Evolutionary conservation across 2,329 filamentous ascomycete genomes (phyloP).

Genomic region (Exophiala bonariae): DNA sequence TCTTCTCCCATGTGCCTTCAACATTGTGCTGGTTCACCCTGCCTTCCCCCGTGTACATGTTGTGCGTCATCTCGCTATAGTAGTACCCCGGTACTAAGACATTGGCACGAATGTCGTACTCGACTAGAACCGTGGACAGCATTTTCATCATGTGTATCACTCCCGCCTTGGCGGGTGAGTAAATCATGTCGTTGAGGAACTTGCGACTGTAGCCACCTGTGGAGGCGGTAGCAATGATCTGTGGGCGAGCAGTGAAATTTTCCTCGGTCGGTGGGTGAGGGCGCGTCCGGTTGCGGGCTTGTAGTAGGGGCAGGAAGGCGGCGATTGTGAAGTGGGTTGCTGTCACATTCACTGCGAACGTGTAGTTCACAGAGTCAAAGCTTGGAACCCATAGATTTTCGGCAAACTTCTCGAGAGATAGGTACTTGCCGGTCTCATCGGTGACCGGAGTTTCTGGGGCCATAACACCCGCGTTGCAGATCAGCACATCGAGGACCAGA

Average conservation of each 20-base stretch:
- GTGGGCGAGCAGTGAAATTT: slow-evolving; percentile 33
- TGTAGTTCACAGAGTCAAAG: slow-evolving; percentile 33
- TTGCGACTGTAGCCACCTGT: slow-evolving; percentile 40
- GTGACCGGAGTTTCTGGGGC: slow-evolving; percentile 35
- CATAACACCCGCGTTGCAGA: slow-evolving; percentile 37
- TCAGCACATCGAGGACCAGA: slow-evolving; percentile 38
- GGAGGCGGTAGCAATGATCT: slow-evolving; percentile 49
- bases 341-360: slow-evolving; percentile 36
- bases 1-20: slow-evolving; percentile 40
- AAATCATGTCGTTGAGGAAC: slow-evolving; percentile 31
- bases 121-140: slow-evolving; percentile 43
- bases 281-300: slow-evolving; percentile 41
- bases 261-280: slow-evolving; percentile 28
- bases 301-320: slow-evolving; percentile 41
- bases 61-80: slow-evolving; percentile 58
- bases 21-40: slow-evolving; percentile 36
- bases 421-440: background rate
- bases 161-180: slow-evolving; percentile 48
- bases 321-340: slow-evolving; percentile 39
- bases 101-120: slow-evolving; percentile 49
- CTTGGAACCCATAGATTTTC: slow-evolving; percentile 8
- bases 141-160: slow-evolving; percentile 51
- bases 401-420: slow-evolving; percentile 6
- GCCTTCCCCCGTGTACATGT: slow-evolving; percentile 43
- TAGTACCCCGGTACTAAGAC: slow-evolving; percentile 54